A percentile compares a stretch with the other conserved stretches of the same genome.
phyloP scores from a whole-genome alignment of 768 basidiomycete genomes.

The Lentinula boryana region DNA sequence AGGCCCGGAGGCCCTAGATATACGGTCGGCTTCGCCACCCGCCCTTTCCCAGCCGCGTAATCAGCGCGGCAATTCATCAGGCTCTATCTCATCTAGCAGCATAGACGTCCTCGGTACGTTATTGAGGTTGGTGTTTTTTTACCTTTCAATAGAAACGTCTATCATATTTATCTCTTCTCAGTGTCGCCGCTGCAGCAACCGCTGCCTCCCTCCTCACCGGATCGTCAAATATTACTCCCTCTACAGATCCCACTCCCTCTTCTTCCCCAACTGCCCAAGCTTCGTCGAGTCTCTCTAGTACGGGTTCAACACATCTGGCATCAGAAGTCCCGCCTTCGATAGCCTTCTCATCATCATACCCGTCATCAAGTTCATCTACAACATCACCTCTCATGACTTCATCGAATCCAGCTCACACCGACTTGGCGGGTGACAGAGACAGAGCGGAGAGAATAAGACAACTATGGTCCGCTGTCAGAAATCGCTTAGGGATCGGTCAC shows the following conservation, averaged over 20 bases:
- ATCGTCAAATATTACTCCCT: slow-evolving; percentile 54
- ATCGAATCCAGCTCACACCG: background rate
- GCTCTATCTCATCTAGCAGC: slow-evolving; percentile 58
- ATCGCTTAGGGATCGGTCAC: background rate
- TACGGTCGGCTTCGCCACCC: background rate
- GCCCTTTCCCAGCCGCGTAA: background rate
- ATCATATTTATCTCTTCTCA: slow-evolving; percentile 18
- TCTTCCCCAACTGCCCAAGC: slow-evolving; percentile 34
- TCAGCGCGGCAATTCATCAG: background rate
- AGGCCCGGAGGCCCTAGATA: background rate
- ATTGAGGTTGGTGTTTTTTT: slow-evolving; percentile 49
- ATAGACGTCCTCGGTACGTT: slow-evolving; percentile 82
- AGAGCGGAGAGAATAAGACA: slow-evolving; percentile 4
- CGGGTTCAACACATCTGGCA: slow-evolving; percentile 3
- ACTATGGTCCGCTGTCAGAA: background rate
- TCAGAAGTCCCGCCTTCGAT: background rate
- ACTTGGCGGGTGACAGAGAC: background rate
- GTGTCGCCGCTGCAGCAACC: slow-evolving; percentile 89
- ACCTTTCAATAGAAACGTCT: background rate
- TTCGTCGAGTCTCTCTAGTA: slow-evolving; percentile 1
- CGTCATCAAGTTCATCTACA: slow-evolving; percentile 8
- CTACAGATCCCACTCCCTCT: slow-evolving; percentile 35
- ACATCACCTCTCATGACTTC: background rate
- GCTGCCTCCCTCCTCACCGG: slow-evolving; percentile 80
- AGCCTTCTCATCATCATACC: slow-evolving; percentile 9